phyloP scores from a whole-genome alignment of 208 protist genomes.

The Trypanosoma cruzi region DNA sequence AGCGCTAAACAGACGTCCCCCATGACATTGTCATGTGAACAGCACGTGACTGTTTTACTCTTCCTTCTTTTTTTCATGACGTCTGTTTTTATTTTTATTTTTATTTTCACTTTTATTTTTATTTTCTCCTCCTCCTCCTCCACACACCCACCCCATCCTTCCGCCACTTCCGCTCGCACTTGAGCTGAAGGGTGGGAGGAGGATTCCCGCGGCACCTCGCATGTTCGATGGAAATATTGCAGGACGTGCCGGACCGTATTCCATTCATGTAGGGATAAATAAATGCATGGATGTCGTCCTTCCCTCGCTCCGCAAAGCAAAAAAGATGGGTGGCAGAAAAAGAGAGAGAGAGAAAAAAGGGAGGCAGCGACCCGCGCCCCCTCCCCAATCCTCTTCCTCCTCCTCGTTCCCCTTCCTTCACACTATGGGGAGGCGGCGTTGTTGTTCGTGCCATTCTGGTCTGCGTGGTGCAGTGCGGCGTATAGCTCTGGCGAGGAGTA shows the following conservation, averaged over 20 bases:
- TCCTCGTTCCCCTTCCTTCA: background rate
- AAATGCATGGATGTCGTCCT: background rate
- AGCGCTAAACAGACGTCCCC: background rate
- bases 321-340: background rate
- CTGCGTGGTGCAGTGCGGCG: conserved; percentile 46
- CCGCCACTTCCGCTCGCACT: background rate
- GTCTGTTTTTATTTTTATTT: conserved; percentile 5
- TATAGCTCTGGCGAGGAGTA: conserved; percentile 73
- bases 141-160: background rate
- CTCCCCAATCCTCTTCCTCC: background rate
- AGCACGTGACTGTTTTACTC: background rate
- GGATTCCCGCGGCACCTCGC: background rate
- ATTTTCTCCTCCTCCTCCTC: background rate
- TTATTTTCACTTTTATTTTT: conserved; percentile 3
- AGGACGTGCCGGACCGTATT: background rate
- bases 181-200: too few relatives aligned
- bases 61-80: too few relatives aligned
- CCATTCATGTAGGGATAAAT: background rate
- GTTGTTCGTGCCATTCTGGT: conserved; percentile 65
- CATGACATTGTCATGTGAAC: background rate
- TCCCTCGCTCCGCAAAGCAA: background rate
- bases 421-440: conserved; percentile 34
- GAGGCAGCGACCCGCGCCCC: too few relatives aligned
- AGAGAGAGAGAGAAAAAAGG: too few relatives aligned
- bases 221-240: background rate